Base-by-base conservation (phyloP, 2,329 filamentous ascomycete genomes). In the Apiospora kogelbergensis region DNA sequence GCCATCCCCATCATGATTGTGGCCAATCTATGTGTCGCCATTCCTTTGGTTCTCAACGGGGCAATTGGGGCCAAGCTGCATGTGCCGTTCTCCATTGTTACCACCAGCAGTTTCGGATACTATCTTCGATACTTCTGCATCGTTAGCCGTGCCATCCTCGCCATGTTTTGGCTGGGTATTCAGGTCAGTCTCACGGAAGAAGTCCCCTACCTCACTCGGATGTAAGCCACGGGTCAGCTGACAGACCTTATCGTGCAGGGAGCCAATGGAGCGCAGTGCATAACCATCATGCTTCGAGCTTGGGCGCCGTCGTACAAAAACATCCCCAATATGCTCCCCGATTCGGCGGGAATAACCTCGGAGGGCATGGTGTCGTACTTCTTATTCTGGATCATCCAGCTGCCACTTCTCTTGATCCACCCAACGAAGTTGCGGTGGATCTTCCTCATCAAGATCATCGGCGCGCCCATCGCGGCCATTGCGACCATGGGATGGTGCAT, bases 401-500 rank as follows among this genome's bases (percentile, higher is more conserved):
- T 78, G 4, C 76, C 76, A 3, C 70, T 78, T 2, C 75, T 78
- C 4, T 73, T 78, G 5, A 77, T 78, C 65, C 76, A 77, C 57
- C 76, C 76, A 13, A 77, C 76, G 17, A 76, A 75, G 65, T 65
- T 78, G 1, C 75, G 84, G 6, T 84, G 85, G 69, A 73, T 82
- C 70, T 88, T 88, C 73, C 81, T 85, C 57, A 71, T 83, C 70
- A 88, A 87, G 77, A 74, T 84, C 0, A 72, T 84, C 5, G 76
- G 83, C 3, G 84, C 89, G 13, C 89, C 88, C 1, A 79, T 87
- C n/a, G 84, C 86, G 1, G 89, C 88, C 75, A 82, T 91, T 69
- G 87, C 86, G 1, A 89, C 89, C 26, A 81, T 91, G 74, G 86
- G 89, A 63, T 91, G 89, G 89, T 85, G 85, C 4, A 84, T 91